Evolutionary conservation across 1,139 yeast genomes (phyloP), one percentile per base, ranked within the genome.

Genomic region (Geotrichum phurueaensis): DNA sequence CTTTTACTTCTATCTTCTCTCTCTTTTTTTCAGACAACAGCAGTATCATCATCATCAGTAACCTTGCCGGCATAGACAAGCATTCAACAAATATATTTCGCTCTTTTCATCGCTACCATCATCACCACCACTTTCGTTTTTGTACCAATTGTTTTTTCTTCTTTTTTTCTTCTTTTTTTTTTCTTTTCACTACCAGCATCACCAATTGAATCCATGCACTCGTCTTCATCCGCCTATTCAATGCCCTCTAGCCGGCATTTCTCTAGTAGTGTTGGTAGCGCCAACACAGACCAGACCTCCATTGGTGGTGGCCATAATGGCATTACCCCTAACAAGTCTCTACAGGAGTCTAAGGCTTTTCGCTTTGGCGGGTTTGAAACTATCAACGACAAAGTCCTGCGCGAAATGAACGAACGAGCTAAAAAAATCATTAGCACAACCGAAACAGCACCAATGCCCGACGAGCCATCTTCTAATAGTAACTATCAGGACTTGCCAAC

Each of bases 331-430:
- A 33, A 6, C 45, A 39, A 58, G 64, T n/a, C 7, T 36, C 62
- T 67, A 9, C 59, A 65, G 47, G 54, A 62, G 27, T 70, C 74
- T 20, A 61, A 59, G n/a, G 75, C 73, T 7, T 70, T 63, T 62
- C 63, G 58, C 31, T 54, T 66, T 10, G 65, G 69, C 13, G 73
- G 71, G 22, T 72, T 69, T 62, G 73, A 70, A 60, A 73, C 76
- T 15, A 62, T 71, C 54, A 72, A 72, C 56, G 76, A 73, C 65
- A 67, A 68, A 61, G 71, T 73, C 6, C 67, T 73, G 27, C 56
- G 63, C 25, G 76, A 73, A 57, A 72, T 73, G 75, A 71, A 73
- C 60, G 72, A 69, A 62, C 66, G 76, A n/a, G 75, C 76, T 18
- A 64, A 56, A 58, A 62, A 58, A 50, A 54, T 33, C 7, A 31